Conservation (phyloP, 345 rosid species). For the Brassica nigra region DNA sequence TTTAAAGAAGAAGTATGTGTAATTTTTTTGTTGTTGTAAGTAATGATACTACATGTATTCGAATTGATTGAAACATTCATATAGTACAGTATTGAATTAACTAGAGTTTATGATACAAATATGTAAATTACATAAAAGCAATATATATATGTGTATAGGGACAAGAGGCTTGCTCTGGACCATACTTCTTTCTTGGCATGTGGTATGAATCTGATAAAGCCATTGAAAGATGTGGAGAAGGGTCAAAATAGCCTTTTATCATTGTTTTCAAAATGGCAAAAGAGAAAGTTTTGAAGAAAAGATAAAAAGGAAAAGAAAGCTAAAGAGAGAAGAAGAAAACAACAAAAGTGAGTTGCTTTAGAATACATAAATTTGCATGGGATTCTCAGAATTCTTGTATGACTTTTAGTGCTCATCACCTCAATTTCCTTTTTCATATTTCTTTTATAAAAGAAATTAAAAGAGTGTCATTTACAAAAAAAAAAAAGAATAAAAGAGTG, state of each 20-base stretch:
- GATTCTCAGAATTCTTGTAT: constrained; percentile 23
- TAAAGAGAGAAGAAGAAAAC: constrained; percentile 24
- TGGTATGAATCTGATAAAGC: constrained; percentile 41
- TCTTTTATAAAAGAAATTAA: not conserved
- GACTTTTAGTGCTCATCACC: constrained; percentile 29
- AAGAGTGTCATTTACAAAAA: too few relatives aligned
- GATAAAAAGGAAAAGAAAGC: not conserved
- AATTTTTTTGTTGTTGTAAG: constrained; percentile 29
- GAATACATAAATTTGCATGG: constrained; percentile 32
- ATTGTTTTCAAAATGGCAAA: constrained; percentile 31
- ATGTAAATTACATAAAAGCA: not conserved
- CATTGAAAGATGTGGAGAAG: constrained; percentile 43
- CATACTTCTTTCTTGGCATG: constrained; percentile 42
- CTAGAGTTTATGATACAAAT: not conserved
- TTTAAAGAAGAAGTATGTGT: constrained; percentile 20
- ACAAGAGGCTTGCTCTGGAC: constrained; percentile 30
- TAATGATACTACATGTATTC: constrained; percentile 31
- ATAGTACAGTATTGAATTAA: not conserved
- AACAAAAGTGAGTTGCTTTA: constrained; percentile 35
- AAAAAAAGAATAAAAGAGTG: constrained; percentile 24
- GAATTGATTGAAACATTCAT: constrained; percentile 5
- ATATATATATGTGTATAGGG: constrained; percentile 7
- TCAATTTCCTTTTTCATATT: constrained; percentile 18
- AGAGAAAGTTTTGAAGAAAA: constrained; percentile 18
- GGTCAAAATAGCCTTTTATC: constrained; percentile 50